Conservation (phyloP, 1,284 basidiomycete genomes). For the Tilletiaria anomala region DNA sequence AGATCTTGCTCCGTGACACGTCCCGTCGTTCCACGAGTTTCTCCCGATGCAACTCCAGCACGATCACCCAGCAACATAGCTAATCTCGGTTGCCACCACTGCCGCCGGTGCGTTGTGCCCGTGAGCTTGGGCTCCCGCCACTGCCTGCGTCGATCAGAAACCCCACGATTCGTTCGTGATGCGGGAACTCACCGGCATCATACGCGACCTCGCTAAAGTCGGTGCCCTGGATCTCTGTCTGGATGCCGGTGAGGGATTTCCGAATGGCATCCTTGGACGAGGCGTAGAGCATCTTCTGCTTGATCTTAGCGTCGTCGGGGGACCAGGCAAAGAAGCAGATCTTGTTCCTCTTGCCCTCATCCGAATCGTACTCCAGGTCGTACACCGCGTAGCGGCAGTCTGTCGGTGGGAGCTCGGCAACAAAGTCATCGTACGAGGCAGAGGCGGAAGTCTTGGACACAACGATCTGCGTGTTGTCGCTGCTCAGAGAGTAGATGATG, state of each 20-base stretch:
- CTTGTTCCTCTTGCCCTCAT: conserved; percentile 73
- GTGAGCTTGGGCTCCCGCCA: no score
- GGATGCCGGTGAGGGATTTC: conserved; percentile 55
- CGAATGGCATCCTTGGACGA: conserved; percentile 78
- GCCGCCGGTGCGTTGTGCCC: no score
- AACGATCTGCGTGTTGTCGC: conserved; percentile 50
- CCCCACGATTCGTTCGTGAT: no score
- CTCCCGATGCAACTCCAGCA: no score
- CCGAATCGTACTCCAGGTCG: conserved; percentile 74
- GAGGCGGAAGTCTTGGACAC: conserved; percentile 29
- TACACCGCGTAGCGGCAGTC: conserved; percentile 83
- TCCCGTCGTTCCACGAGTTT: no score
- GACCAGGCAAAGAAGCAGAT: conserved; percentile 71
- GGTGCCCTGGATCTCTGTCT: conserved; percentile 73
- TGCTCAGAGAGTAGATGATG: conserved; percentile 65
- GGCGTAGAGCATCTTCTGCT: conserved; percentile 87
- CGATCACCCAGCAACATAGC: no score
- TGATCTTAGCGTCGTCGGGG: conserved; percentile 73
- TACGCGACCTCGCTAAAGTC: conserved; percentile 62
- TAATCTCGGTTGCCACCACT: no score
- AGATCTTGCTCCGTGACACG: no score
- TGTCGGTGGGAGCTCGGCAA: conserved; percentile 56
- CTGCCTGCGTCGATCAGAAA: no score
- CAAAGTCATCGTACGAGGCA: conserved; percentile 61
- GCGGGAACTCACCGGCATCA: conserved; percentile 58